These are phyloP conservation scores for Rhodamnia rubescens DNA, from an alignment of 345 rosid genomes.

Conservation along the genomic window DNA sequence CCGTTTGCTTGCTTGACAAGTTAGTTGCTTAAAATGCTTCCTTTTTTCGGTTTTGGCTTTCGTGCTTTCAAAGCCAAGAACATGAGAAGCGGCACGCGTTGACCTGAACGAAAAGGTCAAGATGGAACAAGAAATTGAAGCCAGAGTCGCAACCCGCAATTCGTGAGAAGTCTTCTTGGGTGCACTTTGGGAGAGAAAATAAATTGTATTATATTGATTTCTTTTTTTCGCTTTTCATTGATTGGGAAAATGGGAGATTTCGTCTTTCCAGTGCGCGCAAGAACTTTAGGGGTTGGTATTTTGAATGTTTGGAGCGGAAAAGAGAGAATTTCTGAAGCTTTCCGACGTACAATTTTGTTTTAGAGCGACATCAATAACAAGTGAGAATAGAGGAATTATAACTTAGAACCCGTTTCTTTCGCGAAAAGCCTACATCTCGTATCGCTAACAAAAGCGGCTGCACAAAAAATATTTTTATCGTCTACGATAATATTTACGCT, in stretches of 20 bases:
- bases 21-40: no score
- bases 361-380: neutral
- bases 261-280: neutral
- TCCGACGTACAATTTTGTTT: neutral
- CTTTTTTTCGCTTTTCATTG: neutral
- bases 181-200: neutral
- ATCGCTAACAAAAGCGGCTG: accelerated
- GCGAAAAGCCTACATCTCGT: accelerated
- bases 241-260: neutral
- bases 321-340: neutral
- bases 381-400: neutral
- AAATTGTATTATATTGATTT: neutral
- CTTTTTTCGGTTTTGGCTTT: no score
- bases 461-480: accelerated
- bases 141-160: neutral
- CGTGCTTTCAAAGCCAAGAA: no score
- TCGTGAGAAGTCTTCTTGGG: neutral
- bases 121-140: neutral
- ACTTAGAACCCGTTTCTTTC: neutral
- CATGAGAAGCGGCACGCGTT: no score
- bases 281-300: neutral
- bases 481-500: no score
- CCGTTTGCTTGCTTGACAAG: no score
- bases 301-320: neutral
- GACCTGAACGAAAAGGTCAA: neutral